Evolutionary conservation across 2,329 filamentous ascomycete species (phyloP), one percentile per base, ranked within the genome.

Genomic region (Neofusicoccum kwambonambiense): DNA sequence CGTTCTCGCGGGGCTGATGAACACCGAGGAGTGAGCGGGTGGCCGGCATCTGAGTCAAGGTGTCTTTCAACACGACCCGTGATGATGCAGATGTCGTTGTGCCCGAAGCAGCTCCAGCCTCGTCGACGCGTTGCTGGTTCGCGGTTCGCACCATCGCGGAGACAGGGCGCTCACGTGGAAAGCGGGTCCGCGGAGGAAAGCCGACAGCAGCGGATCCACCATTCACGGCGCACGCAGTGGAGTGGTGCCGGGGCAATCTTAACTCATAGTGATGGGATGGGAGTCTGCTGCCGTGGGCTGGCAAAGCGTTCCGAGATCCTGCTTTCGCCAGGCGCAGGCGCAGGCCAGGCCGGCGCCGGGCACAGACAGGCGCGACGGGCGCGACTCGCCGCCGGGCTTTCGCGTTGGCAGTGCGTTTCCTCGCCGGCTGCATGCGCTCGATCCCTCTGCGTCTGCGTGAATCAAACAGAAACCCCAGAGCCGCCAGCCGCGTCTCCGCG

Each of bases 361-460:
- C 56, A 60, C 56, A 60, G 56, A 60, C 56, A 19, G 17, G 54
- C 54, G 54, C 54, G 56, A 60, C 56, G 42, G 42, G 41, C 35
- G n/a, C 56, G 56, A 9, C 41, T 47, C 41, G 56, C 56, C 56
- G 31, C 42, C 31, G 22, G 27, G 37, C 47, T 58, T 60, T 47
- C 42, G 42, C 17, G 42, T 58, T 58, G 54, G 13, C 54, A 58
- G 54, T 58, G 54, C 54, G 56, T 35, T 47, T 35, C 42, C 42
- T 47, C 56, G 56, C 42, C 56, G 56, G 56, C 56, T 60, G 56
- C 41, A 42, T 60, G 56, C 56, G 22, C 54, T 57, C 54, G 54
- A 19, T 15, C 39, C 39, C 39, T 41, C 6, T 44, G 54, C 35
- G 39, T 60, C 22, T 60, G 50, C 56, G 49, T 64, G 50, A 64